Evolutionary conservation across 2,329 filamentous ascomycete species (phyloP), one percentile per base, ranked within the genome.

Genomic region (Colletotrichum salicis): DNA sequence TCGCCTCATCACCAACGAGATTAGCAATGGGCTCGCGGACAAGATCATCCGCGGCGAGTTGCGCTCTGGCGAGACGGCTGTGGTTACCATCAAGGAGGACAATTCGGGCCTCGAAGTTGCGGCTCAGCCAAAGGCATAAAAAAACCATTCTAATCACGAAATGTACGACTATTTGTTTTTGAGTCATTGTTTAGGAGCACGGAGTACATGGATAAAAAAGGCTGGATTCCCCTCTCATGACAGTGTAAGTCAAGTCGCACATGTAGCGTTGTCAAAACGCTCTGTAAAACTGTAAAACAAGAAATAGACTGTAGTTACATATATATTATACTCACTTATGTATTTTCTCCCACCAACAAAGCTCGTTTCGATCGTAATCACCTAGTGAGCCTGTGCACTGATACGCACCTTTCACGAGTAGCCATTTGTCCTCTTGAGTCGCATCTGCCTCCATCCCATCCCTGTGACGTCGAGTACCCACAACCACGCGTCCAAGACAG

Each of bases 31-130:
- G 4, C 87, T 98, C 51, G 96, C 96, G 0, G 95, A 97, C 79
- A 93, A 92, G 84, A 97, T 99, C 77, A 98, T 98, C 76, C 88
- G 93, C 66, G 96, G 96, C 24, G 86, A 94, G 81, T 83, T 98
- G 71, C 93, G 91, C 81, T 89, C 86, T 70, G 95, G 94, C 1
- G 91, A 97, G 77, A 88, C 84, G 3, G 96, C 93, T 5, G 87
- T 86, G 70, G 93, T 97, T 13, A 85, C 84, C 60, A 86, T 97
- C 70, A 92, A 89, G 64, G 87, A 89, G 13, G 90, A 91, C 71
- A 87, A 86, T 41, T 83, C 86, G 54, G 88, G 88, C 0, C 80
- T 94, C 65, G 86, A 89, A 51, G 85, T 93, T 27, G 54, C 76
- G 5, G 72, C 70, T 11, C 33, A 67, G 45, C 8, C 35, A 12